A percentile compares a stretch with the other conserved stretches of the same genome.
phyloP scores from a whole-genome alignment of 2,329 filamentous ascomycete genomes.

The Periglandula ipomoeae region DNA sequence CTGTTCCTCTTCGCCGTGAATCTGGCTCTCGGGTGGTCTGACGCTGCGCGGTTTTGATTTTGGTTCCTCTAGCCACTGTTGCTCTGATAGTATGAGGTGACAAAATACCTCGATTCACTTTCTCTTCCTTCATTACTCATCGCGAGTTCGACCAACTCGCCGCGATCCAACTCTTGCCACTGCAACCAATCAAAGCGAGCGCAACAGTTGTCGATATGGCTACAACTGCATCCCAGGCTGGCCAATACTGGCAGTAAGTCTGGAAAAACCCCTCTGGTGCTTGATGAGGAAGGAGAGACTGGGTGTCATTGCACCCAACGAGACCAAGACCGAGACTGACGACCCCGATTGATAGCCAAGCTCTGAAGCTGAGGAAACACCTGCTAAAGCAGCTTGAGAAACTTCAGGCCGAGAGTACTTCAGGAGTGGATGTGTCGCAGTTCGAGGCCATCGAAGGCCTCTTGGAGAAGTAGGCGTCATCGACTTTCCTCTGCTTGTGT shows the following conservation, averaged over 20 bases:
- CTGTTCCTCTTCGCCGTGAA: slow-evolving; percentile 15
- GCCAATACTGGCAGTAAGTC: slow-evolving; percentile 31
- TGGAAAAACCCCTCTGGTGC: not conserved
- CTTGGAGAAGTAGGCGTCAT: slow-evolving; percentile 25
- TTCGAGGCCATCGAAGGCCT: slow-evolving; percentile 35
- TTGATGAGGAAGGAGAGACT: not conserved
- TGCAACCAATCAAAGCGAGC: slow-evolving; percentile 7
- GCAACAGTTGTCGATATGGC: slow-evolving; percentile 5
- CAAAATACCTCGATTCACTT: slow-evolving; percentile 16
- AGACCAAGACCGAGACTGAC: slow-evolving; percentile 8
- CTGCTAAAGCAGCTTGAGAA: slow-evolving; percentile 34
- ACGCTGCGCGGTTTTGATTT: slow-evolving; percentile 12
- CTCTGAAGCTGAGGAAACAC: slow-evolving; percentile 33
- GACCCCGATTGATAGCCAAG: slow-evolving; percentile 22
- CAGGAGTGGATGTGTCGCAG: slow-evolving; percentile 29
- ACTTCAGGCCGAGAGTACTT: slow-evolving; percentile 26
- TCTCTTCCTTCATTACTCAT: slow-evolving; percentile 1
- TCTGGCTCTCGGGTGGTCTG: slow-evolving; percentile 26
- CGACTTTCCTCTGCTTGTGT: slow-evolving; percentile 12
- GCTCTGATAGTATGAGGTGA: slow-evolving; percentile 26
- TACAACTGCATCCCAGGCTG: slow-evolving; percentile 19
- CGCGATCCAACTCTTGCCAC: not conserved
- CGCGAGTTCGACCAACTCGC: not conserved
- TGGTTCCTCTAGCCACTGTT: slow-evolving; percentile 11
- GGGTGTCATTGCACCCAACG: not conserved